These are phyloP conservation scores for Beauveria caledonica DNA, from an alignment of 2,329 filamentous ascomycete species.

Conservation along the genomic window DNA sequence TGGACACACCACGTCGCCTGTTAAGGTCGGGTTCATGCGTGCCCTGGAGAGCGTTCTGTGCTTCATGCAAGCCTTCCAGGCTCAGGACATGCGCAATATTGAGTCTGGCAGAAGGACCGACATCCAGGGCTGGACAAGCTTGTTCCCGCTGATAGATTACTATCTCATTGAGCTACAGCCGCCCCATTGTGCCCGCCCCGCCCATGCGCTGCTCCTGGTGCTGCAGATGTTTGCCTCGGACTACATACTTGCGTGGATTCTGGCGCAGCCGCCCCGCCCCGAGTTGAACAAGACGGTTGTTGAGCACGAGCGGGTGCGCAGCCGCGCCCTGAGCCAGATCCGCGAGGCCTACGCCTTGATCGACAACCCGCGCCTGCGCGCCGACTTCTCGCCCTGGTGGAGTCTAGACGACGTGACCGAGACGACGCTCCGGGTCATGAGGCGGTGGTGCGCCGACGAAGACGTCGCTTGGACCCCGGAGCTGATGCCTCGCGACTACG, in stretches of 20 bases:
- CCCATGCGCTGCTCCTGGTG: conserved; percentile 34
- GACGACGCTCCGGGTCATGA: conserved; percentile 31
- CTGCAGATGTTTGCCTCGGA: conserved; percentile 38
- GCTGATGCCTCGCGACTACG: conserved; percentile 17
- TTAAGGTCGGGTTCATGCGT: conserved; percentile 34
- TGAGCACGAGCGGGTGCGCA: conserved; percentile 20
- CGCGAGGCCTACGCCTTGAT: conserved; percentile 26
- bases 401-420: conserved; percentile 36
- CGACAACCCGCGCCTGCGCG: conserved; percentile 21
- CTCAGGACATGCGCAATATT: conserved; percentile 34
- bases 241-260: conserved; percentile 33
- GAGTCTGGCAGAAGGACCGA: conserved; percentile 34
- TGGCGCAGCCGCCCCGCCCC: conserved; percentile 13
- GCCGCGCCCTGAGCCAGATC: conserved; percentile 21
- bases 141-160: conserved; percentile 36
- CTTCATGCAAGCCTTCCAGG: conserved; percentile 47
- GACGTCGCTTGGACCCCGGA: conserved; percentile 38
- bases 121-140: conserved; percentile 31
- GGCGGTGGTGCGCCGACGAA: conserved; percentile 36
- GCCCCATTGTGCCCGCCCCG: conserved; percentile 26
- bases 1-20: conserved; percentile 28
- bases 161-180: conserved; percentile 32
- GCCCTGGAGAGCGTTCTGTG: conserved; percentile 42
- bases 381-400: conserved; percentile 33
- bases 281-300: conserved; percentile 18